Conservation (phyloP, 2,329 filamentous ascomycete genomes). For the Amauroascus verrucosus region DNA sequence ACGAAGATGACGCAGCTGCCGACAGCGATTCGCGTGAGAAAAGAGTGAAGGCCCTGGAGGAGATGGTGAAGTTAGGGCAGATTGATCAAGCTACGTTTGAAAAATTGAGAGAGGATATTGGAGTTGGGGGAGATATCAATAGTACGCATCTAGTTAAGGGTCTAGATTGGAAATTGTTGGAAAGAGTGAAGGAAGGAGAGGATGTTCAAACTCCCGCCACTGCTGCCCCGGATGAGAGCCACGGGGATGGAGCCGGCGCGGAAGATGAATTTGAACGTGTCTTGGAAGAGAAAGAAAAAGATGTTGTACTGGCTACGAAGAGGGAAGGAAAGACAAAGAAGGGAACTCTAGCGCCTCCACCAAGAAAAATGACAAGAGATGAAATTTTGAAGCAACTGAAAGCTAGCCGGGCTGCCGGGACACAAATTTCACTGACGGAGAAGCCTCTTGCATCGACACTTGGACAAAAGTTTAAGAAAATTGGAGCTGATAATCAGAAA, state of each 20-base stretch:
- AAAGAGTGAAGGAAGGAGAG: slow-evolving; percentile 37
- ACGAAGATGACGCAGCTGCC: slow-evolving; percentile 42
- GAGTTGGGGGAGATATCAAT: slow-evolving; percentile 63
- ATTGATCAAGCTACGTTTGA: slow-evolving; percentile 74
- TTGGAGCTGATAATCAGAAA: slow-evolving; percentile 41
- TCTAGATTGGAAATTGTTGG: slow-evolving; percentile 66
- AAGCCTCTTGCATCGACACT: slow-evolving; percentile 38
- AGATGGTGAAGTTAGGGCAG: slow-evolving; percentile 70
- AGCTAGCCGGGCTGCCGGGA: slow-evolving; percentile 38
- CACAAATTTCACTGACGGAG: slow-evolving; percentile 32
- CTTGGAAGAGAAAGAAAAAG: slow-evolving; percentile 30
- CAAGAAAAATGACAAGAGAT: slow-evolving; percentile 46
- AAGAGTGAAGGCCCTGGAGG: slow-evolving; percentile 67
- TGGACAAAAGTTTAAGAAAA: slow-evolving; percentile 47
- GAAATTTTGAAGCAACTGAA: slow-evolving; percentile 52
- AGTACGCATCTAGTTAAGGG: slow-evolving; percentile 88
- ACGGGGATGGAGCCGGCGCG: slow-evolving; percentile 30
- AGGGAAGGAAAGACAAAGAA: slow-evolving; percentile 41
- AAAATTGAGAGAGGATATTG: slow-evolving; percentile 61
- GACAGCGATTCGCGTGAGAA: slow-evolving; percentile 36
- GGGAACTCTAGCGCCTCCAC: slow-evolving; percentile 40
- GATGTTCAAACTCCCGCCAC: slow-evolving; percentile 40
- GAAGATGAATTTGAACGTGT: slow-evolving; percentile 51
- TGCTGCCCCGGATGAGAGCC: slow-evolving; percentile 25
- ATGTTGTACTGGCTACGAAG: slow-evolving; percentile 22